phyloP scores from a whole-genome alignment of 345 rosid species.

The Pistacia atlantica region DNA sequence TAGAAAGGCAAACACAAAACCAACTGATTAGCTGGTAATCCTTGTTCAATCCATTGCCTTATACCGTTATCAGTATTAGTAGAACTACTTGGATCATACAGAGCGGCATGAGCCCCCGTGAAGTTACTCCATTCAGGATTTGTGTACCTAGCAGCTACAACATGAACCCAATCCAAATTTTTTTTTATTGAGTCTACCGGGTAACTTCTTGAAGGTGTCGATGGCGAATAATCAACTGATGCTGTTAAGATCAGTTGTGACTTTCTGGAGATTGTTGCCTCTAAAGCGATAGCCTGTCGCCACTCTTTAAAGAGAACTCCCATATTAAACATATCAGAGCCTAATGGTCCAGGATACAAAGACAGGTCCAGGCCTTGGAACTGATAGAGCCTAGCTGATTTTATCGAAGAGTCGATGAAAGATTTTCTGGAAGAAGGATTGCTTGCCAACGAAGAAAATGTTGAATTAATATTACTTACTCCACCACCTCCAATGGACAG shows the following conservation, averaged over 20 bases:
- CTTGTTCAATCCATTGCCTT: neutral
- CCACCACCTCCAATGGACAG: constrained; percentile 12
- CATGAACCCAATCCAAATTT: constrained; percentile 28
- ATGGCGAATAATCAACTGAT: neutral
- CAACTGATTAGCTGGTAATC: constrained; percentile 21
- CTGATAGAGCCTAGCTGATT: neutral
- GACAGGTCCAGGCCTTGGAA: constrained; percentile 31
- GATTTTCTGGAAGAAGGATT: constrained; percentile 1
- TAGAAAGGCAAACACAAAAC: constrained; percentile 37
- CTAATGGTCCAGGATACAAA: constrained; percentile 5
- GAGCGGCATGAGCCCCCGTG: constrained; percentile 24
- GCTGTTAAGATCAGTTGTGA: constrained; percentile 17
- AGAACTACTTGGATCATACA: constrained; percentile 18
- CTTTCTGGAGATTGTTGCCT: constrained; percentile 9
- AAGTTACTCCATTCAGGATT: neutral
- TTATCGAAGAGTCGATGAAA: constrained; percentile 5
- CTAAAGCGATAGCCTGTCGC: constrained; percentile 23
- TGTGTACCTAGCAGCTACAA: constrained; percentile 14
- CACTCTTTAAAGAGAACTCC: neutral
- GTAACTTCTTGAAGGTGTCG: neutral
- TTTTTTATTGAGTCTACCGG: constrained; percentile 20
- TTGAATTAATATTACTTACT: neutral
- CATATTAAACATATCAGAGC: constrained; percentile 13
- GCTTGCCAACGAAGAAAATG: neutral
- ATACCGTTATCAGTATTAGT: constrained; percentile 22